Evolutionary conservation across 148 eudicot genomes (phyloP).

Genomic region (Chenopodium album): DNA sequence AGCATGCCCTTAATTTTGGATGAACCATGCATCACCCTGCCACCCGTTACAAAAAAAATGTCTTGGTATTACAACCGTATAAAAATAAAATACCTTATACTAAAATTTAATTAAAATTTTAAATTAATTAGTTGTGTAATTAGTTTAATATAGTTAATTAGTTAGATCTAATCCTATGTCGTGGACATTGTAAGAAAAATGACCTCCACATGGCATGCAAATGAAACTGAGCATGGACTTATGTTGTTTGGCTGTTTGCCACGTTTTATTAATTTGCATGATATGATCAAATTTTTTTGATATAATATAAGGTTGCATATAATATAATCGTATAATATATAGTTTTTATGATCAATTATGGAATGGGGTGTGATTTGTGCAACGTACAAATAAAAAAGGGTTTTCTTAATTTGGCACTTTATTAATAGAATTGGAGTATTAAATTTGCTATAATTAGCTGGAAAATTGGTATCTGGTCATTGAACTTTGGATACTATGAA

Average conservation of each 20-base stretch:
- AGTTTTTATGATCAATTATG: not conserved
- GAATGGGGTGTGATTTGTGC: conserved; percentile 7
- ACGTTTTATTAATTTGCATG: conserved; percentile 18
- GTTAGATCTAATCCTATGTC: not conserved
- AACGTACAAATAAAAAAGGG: not conserved
- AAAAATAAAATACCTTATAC: not conserved
- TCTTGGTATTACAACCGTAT: not conserved
- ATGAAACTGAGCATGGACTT: not conserved
- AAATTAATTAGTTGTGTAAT: not conserved
- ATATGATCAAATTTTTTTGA: not conserved
- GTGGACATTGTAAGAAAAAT: not conserved
- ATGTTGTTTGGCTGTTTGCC: conserved; percentile 16
- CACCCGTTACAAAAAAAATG: conserved; percentile 22
- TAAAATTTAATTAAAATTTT: too few relatives aligned
- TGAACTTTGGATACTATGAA: not conserved
- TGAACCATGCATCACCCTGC: conserved; percentile 18
- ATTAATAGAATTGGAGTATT: not conserved
- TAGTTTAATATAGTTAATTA: not conserved
- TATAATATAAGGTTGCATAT: not conserved
- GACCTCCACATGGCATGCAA: conserved; percentile 19
- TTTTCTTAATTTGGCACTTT: not conserved
- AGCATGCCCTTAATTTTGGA: not conserved
- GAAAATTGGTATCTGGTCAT: conserved; percentile 7
- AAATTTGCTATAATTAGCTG: conserved; percentile 2
- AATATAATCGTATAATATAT: not conserved